Evolutionary conservation across 169 alveolate genomes (phyloP).

Genomic region (Cryptosporidium sp.): DNA sequence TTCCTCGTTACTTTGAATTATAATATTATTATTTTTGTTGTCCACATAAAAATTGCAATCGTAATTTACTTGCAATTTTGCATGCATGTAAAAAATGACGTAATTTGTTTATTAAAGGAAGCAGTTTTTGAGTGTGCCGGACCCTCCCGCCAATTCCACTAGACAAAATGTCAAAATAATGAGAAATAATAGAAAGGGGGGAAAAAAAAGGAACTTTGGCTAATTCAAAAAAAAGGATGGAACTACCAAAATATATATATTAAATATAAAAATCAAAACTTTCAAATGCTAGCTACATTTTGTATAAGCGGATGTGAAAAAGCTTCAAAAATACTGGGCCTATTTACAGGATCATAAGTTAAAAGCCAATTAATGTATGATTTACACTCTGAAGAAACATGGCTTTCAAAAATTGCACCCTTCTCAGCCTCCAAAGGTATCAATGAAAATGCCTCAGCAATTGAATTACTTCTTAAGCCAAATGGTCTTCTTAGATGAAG

Average conservation of each 20-base stretch:
- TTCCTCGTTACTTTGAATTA: background rate
- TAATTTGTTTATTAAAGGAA: background rate
- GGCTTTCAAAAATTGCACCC: slow-evolving; percentile 74
- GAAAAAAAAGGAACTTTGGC: too few species aligned
- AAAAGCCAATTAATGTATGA: slow-evolving; percentile 78
- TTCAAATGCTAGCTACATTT: background rate
- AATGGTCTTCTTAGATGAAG: slow-evolving; percentile 82
- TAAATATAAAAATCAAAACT: background rate
- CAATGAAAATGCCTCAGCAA: slow-evolving; percentile 78
- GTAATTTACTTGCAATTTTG: background rate
- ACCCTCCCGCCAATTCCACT: slow-evolving; percentile 14
- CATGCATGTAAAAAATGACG: slow-evolving; percentile 21
- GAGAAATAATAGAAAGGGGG: background rate
- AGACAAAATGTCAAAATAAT: background rate
- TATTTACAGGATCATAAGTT: slow-evolving; percentile 76
- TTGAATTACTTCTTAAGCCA: slow-evolving; percentile 77
- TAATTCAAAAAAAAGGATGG: background rate
- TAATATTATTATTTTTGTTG: background rate
- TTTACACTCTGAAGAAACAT: slow-evolving; percentile 76
- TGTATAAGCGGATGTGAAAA: slow-evolving; percentile 78
- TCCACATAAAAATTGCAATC: slow-evolving; percentile 8
- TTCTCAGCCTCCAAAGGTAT: slow-evolving; percentile 76
- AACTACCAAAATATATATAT: background rate
- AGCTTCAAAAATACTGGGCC: slow-evolving; percentile 79
- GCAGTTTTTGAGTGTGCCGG: slow-evolving; percentile 5